Evolutionary conservation across 164 flowering plant genomes (phyloP), one percentile per base, ranked within the genome.

Genomic region (Hamamelis virginiana): DNA sequence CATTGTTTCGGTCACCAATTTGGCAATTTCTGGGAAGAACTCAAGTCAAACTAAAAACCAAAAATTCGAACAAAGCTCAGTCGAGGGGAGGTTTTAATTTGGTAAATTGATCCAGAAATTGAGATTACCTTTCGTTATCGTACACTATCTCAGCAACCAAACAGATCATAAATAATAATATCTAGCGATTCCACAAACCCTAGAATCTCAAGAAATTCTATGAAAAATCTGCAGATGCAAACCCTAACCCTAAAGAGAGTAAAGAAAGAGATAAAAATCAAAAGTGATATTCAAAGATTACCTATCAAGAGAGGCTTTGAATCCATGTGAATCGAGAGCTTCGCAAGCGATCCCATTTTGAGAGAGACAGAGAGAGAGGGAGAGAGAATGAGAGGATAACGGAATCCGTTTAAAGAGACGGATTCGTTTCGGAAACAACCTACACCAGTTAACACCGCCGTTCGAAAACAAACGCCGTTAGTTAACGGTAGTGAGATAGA

Each of bases 401-500:
- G 67, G 68, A 27, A 21, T 55, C 62, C 14, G 68, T 44, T 25
- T 38, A 66, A 70, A 70, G 67, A 62, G 43, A 68, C 71, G 71
- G 66, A 21, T 50, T 22, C 52, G 9, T 3, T 10, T 1, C 11
- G 27, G 50, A 23, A 50, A 56, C 38, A 52, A 47, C 69, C 58
- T 58, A 5, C 74, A 64, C 74, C 65, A 65, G 69, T 28, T 44
- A 60, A 59, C 66, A 12, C 27, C 56, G 59, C 33, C 65, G 66
- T 44, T 41, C 1, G 3, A 14, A 12, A 9, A 33, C n/a, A 50
- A 25, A 57, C 48, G 59, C 5, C 64, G 69, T 65, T 46, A 57
- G 25, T 12, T 56, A 45, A 71, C 68, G 69, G 63, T 14, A 16
- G 15, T 5, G 60, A 2, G 19, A 33, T 6, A 33, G 66, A 10